These are phyloP conservation scores for Pyrenochaeta sp. DNA, from an alignment of 2,329 filamentous ascomycete genomes.

Conservation along the genomic window DNA sequence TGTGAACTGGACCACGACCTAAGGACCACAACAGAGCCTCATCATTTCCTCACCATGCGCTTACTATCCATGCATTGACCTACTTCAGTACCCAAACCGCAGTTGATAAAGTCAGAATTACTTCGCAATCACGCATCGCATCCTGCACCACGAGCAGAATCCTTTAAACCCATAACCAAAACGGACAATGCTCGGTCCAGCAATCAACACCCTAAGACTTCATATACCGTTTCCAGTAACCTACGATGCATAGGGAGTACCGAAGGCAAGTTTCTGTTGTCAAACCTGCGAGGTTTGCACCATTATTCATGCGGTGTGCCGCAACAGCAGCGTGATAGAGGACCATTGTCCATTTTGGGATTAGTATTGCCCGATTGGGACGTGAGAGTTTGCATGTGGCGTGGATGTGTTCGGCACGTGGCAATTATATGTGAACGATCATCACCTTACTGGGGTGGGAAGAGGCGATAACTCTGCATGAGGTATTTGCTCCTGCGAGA, in stretches of 20 bases:
- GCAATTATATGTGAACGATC: background rate
- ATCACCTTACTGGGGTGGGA: background rate
- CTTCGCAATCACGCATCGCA: background rate
- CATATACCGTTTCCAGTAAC: slow-evolving; percentile 24
- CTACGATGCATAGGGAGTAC: background rate
- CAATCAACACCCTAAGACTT: slow-evolving; percentile 20
- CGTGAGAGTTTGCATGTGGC: background rate
- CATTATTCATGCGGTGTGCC: slow-evolving; percentile 1
- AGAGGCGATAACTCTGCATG: background rate
- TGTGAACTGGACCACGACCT: background rate
- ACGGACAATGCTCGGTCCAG: slow-evolving; percentile 31
- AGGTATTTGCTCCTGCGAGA: background rate
- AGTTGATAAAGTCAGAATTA: background rate
- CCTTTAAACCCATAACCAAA: slow-evolving; percentile 15
- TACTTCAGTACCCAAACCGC: background rate
- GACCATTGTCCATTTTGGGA: slow-evolving; percentile 1
- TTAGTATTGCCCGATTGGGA: background rate
- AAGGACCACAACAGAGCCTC: background rate
- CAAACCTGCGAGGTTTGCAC: slow-evolving; percentile 3
- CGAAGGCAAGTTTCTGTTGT: slow-evolving; percentile 3
- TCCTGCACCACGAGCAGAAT: slow-evolving; percentile 7
- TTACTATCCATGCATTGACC: background rate
- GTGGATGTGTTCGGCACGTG: background rate
- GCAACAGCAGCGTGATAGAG: background rate
- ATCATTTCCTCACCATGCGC: background rate